Evolutionary conservation across 495 filamentous ascomycete genomes (phyloP), one percentile per base, ranked within the genome.

Genomic region (Mycothermus thermophilus): DNA sequence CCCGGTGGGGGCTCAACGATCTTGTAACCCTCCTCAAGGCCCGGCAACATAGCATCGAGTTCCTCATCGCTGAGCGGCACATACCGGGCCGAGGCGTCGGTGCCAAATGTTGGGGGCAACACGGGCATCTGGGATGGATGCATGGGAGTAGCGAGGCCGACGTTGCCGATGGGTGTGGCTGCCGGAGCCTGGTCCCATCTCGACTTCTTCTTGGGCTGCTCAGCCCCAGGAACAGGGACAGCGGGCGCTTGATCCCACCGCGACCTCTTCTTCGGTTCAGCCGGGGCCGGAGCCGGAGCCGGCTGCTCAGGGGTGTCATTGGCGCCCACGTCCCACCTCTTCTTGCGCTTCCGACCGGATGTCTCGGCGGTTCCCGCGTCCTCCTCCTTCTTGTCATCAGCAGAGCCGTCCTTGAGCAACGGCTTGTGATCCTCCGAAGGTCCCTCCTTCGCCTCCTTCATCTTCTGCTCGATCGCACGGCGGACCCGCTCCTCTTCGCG

Each of bases 1-100:
- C 90, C 90, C 1, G 90, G 80, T 21, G 92, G 92, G 8, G 86
- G 85, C 7, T 93, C 83, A 13, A 96, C 69, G 41, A 94, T 79
- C 50, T 93, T 81, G 69, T 92, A 99, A 21, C 92, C 92, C 48
- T 95, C 81, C 7, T 72, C 67, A 20, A 55, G 54, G 8, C 63
- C 63, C 7, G 92, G 92, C 3, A 99, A 70, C 75, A 96, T 83
- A 44, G 79, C 62, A 56, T 99, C 80, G 20, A 99, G 75, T 46
- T 94, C 85, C 57, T 96, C 90, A 53, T 99, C 92, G 22, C 86
- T 84, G 34, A 92, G 64, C 1, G 79, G 68, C 35, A 75, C 79
- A 51, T 82, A 82, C 35, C 86, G 75, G 37, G 67, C 71, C n/a
- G 80, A 77, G 14, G 84, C 72, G 53, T 92, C 84, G 17, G 77